Evolutionary conservation across 768 basidiomycete species (phyloP), one percentile per base, ranked within the genome.

Genomic region (Mycena floridula): DNA sequence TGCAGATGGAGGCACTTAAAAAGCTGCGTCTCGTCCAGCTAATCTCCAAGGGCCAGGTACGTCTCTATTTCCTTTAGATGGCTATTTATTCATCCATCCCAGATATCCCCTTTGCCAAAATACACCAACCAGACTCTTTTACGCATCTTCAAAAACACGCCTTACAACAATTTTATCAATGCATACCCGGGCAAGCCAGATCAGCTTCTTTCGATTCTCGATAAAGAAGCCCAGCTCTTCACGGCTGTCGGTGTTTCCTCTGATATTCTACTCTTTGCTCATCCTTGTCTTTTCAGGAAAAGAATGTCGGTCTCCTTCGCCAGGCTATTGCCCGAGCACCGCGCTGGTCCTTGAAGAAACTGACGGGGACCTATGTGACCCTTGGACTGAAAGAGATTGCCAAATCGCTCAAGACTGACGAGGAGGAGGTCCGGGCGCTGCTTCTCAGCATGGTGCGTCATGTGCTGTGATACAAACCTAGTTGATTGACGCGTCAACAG

Each of bases 1-100:
- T 93, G 3, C 91, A 95, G 59, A 61, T 92, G 54, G 91, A 93
- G 56, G 91, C 91, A 0, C 66, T 85, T 54, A 94, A 94, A 72
- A 92, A 93, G 63, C 65, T 91, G 38, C 64, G 75, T 18, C 68
- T 94, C 4, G 77, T 91, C 5, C 89, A 92, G 58, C 63, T 93
- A 37, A 87, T 94, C 45, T 68, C 76, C 18, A 72, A 78, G 42
- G 92, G 92, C 15, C 80, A 82, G 73, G 86, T 85, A 21, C 18
- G 67, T 43, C 3, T 5, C 9, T 22, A 18, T 20, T 5, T 38
- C 25, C 13, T 23, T 6, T 24, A 5, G 5, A 7, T 25, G 2
- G 16, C 9, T 5, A 25, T 21, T 9, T 16, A 12, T 20, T n/a
- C 32, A 37, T 51, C 50, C 36, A 12, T 21, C 13, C 28, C 50